Evolutionary conservation across 768 basidiomycete genomes (phyloP).

Genomic region (Tulasnella sp.): DNA sequence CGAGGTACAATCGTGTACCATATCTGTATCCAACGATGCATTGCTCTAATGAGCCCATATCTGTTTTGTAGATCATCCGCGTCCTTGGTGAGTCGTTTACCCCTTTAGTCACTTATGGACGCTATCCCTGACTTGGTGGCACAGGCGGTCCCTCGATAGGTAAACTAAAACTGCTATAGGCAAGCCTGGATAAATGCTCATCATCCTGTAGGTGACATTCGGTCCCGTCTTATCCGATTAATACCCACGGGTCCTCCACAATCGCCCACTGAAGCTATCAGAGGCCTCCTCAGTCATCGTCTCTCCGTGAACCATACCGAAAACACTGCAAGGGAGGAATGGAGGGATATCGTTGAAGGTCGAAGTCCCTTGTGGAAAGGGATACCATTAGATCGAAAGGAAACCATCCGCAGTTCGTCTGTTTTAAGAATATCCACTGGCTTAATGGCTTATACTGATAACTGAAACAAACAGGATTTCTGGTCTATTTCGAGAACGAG

Average conservation of each 20-base stretch:
- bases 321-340: conserved; percentile 72
- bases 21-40: not conserved
- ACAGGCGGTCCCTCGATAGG: conserved; percentile 75
- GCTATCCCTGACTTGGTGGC: conserved; percentile 3
- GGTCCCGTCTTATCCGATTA: conserved; percentile 78
- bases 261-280: conserved; percentile 64
- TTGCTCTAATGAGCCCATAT: not conserved
- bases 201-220: conserved; percentile 59
- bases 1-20: conserved; percentile 32
- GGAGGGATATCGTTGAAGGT: conserved; percentile 89
- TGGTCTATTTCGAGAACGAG: conserved; percentile 87
- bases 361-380: conserved; percentile 68
- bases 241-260: conserved; percentile 54
- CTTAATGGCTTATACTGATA: too few relatives aligned
- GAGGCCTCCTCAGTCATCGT: conserved; percentile 66
- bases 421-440: not conserved
- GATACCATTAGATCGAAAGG: conserved; percentile 82
- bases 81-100: conserved; percentile 41
- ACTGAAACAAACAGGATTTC: conserved; percentile 70
- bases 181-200: not conserved
- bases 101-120: not conserved
- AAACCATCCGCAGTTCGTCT: conserved; percentile 71
- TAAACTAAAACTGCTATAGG: conserved; percentile 23
- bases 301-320: conserved; percentile 60
- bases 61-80: conserved; percentile 50